Base-by-base conservation (phyloP, 1,139 yeast species). In the Sugiyamaella xylanicola region DNA sequence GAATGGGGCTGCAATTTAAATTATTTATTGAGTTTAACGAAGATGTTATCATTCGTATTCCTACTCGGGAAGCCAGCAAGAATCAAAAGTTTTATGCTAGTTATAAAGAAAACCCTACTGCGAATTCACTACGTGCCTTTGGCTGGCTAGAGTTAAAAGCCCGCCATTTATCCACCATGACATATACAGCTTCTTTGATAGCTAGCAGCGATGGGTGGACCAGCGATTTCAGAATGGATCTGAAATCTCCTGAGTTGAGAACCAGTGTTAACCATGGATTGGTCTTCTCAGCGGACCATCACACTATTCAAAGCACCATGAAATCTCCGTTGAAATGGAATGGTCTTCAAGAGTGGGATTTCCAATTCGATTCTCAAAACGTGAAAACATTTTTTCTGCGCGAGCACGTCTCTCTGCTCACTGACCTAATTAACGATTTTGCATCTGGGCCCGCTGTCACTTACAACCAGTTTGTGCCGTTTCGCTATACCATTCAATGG, bases 191-290 rank as follows among this genome's bases (percentile, higher is more conserved):
- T 1, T 82, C 88, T 0, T 77, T 83, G 62, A 70, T 82, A 3
- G 81, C 92, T 0, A 74, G 81, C 0, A 72, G 71, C 2, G 67
- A 73, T 1, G 96, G 97, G 0, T 86, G 82, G 77, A 75, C 77
- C 22, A 86, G 86, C 59, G 68, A 65, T 1, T 62, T 88, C 4
- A 69, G 74, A 2, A 71, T 84, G 0, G 74, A 75, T n/a, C 71
- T 92, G 37, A 68, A 71, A 0, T 73, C 77, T 16, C 84, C 88
- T 0, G 96, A 87, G 64, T 69, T 91, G 2, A 74, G 93, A 52
- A 78, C 97, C 0, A 87, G 96, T 53, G 95, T 93, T 1, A 93
- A 92, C 63, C 98, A 93, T 69, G 96, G 90, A 63, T 74, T 90
- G 16, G 72, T 91, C 11, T 81, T 87, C 60, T 74, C 79, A 13